phyloP scores from a whole-genome alignment of 1,284 basidiomycete species.

The Ustilago shanxiensis region DNA sequence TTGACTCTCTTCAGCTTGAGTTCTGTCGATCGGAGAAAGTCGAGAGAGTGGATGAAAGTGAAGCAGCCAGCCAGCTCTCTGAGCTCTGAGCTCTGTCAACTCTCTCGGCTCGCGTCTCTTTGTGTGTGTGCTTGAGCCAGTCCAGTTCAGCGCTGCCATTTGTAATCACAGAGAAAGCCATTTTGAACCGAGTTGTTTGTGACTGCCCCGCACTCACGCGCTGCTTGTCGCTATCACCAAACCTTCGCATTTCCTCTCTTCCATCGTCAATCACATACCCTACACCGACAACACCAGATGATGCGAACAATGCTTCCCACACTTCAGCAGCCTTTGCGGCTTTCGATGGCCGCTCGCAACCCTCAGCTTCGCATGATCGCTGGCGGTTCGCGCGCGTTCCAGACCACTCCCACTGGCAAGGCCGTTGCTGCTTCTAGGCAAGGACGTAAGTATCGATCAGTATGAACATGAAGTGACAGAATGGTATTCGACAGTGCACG shows the following conservation, averaged over 20 bases:
- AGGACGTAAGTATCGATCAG: conserved; percentile 43
- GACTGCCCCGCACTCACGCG: conserved; percentile 17
- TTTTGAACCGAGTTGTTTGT: not conserved
- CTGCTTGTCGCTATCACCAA: conserved; percentile 3
- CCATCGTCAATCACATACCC: not conserved
- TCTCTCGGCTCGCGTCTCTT: no score
- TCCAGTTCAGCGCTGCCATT: no score
- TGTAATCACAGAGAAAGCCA: conserved; percentile 14
- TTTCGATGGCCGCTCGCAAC: conserved; percentile 51
- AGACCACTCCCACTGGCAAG: conserved; percentile 34
- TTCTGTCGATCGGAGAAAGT: conserved; percentile 31
- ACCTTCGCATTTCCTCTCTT: not conserved
- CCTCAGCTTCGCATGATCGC: conserved; percentile 60
- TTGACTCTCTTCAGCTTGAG: not conserved
- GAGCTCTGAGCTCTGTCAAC: no score
- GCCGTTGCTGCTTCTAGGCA: conserved; percentile 46
- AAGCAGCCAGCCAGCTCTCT: no score
- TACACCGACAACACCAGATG: conserved; percentile 6
- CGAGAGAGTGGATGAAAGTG: conserved; percentile 23
- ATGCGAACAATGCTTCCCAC: conserved; percentile 49
- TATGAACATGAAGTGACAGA: not conserved
- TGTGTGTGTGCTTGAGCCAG: no score
- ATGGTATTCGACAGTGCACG: no score
- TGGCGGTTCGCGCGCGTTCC: conserved; percentile 56
- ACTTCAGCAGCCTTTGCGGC: conserved; percentile 54